These are phyloP conservation scores for Talaromyces sp. DNA, from an alignment of 2,329 filamentous ascomycete species.

Conservation along the genomic window DNA sequence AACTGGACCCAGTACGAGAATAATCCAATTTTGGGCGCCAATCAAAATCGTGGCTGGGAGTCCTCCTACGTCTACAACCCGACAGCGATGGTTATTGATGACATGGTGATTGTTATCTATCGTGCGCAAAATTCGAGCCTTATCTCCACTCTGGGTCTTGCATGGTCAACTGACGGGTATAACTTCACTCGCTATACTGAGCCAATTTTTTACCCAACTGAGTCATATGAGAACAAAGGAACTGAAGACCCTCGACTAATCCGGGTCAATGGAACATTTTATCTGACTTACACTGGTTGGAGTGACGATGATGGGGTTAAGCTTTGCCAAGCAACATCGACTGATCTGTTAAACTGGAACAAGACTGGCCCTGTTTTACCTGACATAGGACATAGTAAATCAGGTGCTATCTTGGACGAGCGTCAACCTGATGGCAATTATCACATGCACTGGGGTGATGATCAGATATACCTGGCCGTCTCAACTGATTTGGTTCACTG, in stretches of 20 bases:
- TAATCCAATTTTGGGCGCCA: slow-evolving; percentile 20
- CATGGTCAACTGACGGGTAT: slow-evolving; percentile 31
- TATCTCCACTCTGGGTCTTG: slow-evolving; percentile 29
- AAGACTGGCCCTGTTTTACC: slow-evolving; percentile 20
- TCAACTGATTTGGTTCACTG: slow-evolving; percentile 28
- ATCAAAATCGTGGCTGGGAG: slow-evolving; percentile 14
- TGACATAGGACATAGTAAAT: slow-evolving; percentile 10
- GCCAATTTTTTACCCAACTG: slow-evolving; percentile 27
- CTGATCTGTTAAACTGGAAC: slow-evolving; percentile 30
- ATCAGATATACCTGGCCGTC: slow-evolving; percentile 24
- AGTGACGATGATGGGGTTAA: slow-evolving; percentile 22
- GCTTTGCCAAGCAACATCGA: slow-evolving; percentile 32
- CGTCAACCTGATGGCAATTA: slow-evolving; percentile 24
- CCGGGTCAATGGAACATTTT: slow-evolving; percentile 31
- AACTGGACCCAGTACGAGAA: slow-evolving; percentile 20
- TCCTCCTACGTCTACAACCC: slow-evolving; percentile 19
- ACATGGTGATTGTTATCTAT: slow-evolving; percentile 29
- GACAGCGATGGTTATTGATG: slow-evolving; percentile 17
- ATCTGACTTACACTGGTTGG: slow-evolving; percentile 33
- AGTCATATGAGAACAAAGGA: slow-evolving; percentile 26
- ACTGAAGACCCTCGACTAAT: slow-evolving; percentile 34
- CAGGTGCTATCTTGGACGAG: slow-evolving; percentile 20
- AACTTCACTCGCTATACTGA: slow-evolving; percentile 28
- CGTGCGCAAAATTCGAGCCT: slow-evolving; percentile 29
- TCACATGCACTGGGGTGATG: slow-evolving; percentile 31